Evolutionary conservation across 257 asterid genomes (phyloP).

Genomic region (Jasminum sambac): DNA sequence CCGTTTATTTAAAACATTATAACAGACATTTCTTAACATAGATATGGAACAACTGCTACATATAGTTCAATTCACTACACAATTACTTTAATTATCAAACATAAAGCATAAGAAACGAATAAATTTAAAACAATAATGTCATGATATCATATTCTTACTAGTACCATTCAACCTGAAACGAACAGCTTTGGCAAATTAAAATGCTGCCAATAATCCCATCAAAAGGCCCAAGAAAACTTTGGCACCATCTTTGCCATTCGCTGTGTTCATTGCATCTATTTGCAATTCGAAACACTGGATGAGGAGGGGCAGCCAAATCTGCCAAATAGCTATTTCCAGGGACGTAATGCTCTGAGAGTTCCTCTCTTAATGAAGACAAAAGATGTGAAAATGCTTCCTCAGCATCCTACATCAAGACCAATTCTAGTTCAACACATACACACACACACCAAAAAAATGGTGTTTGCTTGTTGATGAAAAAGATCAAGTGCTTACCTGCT

Average conservation of each 20-base stretch:
- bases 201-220: constrained; percentile 81
- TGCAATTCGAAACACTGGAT: constrained; percentile 46
- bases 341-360: constrained; percentile 60
- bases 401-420: constrained; percentile 68
- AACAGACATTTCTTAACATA: constrained; percentile 4
- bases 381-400: constrained; percentile 93
- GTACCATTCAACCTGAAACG: constrained; percentile 93
- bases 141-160: constrained; percentile 34
- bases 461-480: constrained; percentile 16
- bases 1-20: constrained; percentile 5
- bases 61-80: background rate
- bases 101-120: constrained; percentile 5
- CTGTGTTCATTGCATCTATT: constrained; percentile 40
- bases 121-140: constrained; percentile 9
- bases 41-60: constrained; percentile 4
- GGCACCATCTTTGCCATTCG: constrained; percentile 67
- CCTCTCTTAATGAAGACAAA: constrained; percentile 75
- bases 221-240: constrained; percentile 75
- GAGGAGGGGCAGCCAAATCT: constrained; percentile 48
- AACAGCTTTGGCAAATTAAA: constrained; percentile 81
- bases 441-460: too few relatives aligned
- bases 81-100: constrained; percentile 3
- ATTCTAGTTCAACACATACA: background rate
- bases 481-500: constrained; percentile 53
- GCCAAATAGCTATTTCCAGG: constrained; percentile 49